These are phyloP conservation scores for Brassica cretica DNA, from an alignment of 345 rosid species.

Conservation along the genomic window DNA sequence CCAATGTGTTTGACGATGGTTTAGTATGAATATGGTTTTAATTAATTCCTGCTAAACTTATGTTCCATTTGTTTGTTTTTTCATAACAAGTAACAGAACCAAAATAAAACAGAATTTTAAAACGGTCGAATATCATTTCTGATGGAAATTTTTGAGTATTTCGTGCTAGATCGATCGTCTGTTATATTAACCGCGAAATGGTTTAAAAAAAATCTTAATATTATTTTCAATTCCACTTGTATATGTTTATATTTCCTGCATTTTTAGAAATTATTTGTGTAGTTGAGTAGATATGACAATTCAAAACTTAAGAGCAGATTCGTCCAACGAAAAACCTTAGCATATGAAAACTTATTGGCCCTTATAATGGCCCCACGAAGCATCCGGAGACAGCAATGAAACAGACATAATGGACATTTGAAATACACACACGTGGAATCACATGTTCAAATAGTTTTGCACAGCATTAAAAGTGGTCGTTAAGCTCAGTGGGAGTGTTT, in stretches of 20 bases:
- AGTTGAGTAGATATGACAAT: not conserved
- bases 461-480: conserved; percentile 30
- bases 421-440: conserved; percentile 30
- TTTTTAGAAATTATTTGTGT: not conserved
- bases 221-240: not conserved
- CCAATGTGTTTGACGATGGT: not conserved
- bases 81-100: not conserved
- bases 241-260: no score
- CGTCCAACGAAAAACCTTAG: not conserved
- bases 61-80: not conserved
- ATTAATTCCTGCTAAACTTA: not conserved
- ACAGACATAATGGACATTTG: conserved; percentile 20
- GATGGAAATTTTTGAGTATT: not conserved
- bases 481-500: conserved; percentile 32
- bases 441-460: conserved; percentile 34
- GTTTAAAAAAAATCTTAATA: not conserved
- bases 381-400: conserved; percentile 32
- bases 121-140: not conserved
- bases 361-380: conserved; percentile 29
- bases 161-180: not conserved
- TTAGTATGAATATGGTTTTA: not conserved
- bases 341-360: conserved; percentile 29
- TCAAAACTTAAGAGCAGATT: not conserved
- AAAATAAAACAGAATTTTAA: not conserved
- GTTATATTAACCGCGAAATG: not conserved